phyloP scores from a whole-genome alignment of 768 basidiomycete species.

The Erythrobasidium yunnanense region DNA sequence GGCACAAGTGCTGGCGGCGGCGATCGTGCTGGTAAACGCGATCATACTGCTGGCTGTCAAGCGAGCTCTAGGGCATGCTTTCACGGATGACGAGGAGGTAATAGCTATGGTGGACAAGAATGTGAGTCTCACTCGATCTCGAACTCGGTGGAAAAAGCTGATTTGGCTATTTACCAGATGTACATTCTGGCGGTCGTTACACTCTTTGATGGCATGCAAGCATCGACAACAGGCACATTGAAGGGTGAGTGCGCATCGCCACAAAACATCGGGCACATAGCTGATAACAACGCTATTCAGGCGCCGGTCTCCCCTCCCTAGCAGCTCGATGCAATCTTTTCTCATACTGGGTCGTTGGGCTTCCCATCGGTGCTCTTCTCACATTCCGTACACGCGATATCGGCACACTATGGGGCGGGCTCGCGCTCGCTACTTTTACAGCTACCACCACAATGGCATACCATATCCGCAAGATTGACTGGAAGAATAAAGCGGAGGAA shows the following conservation, averaged over 20 bases:
- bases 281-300: too few relatives aligned
- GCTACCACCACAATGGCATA: neutral
- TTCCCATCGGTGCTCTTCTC: neutral
- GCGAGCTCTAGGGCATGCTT: neutral
- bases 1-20: neutral
- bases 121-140: neutral
- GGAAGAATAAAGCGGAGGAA: neutral
- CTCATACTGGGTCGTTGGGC: conserved; percentile 15
- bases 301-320: conserved; percentile 7
- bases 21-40: neutral
- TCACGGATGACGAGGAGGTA: conserved; percentile 1
- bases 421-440: conserved; percentile 4
- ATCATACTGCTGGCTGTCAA: neutral
- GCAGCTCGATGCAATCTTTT: conserved; percentile 8
- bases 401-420: conserved; percentile 9
- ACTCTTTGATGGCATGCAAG: conserved; percentile 19
- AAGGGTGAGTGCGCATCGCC: too few relatives aligned
- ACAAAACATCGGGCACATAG: too few relatives aligned
- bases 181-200: conserved; percentile 2
- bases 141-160: neutral
- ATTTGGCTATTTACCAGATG: neutral
- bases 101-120: neutral
- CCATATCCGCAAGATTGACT: conserved; percentile 8
- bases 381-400: neutral
- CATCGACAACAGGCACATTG: neutral